phyloP scores from a whole-genome alignment of 305 asterid species.

The Fraxinus greggii region DNA sequence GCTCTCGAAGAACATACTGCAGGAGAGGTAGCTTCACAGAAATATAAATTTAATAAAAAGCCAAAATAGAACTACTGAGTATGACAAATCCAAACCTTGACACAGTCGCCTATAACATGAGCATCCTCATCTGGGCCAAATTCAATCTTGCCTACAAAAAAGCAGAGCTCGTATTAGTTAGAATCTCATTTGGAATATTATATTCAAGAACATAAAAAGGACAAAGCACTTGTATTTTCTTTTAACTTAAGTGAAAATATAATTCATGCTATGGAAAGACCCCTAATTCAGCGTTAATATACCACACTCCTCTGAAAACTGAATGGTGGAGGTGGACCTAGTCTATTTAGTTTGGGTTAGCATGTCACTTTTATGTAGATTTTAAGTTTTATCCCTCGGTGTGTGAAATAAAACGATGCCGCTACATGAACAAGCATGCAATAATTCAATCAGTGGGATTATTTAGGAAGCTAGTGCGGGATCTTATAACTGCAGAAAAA shows the following conservation, averaged over 20 bases:
- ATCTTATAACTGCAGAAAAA: not conserved
- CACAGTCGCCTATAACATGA: conserved; percentile 96
- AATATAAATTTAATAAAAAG: conserved; percentile 21
- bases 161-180: conserved; percentile 26
- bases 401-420: not conserved
- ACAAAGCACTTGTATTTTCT: not conserved
- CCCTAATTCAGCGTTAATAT: not conserved
- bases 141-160: conserved; percentile 71
- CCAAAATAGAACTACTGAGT: conserved; percentile 17
- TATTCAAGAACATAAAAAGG: conserved; percentile 11
- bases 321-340: not conserved
- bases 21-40: conserved; percentile 29
- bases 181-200: conserved; percentile 18
- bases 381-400: not conserved
- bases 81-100: conserved; percentile 60
- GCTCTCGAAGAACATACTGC: conserved; percentile 98
- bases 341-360: not conserved
- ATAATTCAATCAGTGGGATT: not conserved
- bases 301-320: not conserved
- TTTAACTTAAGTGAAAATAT: not conserved
- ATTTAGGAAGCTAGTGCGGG: not conserved
- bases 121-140: conserved; percentile 91
- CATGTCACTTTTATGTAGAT: not conserved
- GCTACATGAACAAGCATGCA: not conserved
- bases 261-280: not conserved